Evolutionary conservation across 1,284 basidiomycete species (phyloP), one percentile per base, ranked within the genome.

Genomic region (Malassezia obtusa): DNA sequence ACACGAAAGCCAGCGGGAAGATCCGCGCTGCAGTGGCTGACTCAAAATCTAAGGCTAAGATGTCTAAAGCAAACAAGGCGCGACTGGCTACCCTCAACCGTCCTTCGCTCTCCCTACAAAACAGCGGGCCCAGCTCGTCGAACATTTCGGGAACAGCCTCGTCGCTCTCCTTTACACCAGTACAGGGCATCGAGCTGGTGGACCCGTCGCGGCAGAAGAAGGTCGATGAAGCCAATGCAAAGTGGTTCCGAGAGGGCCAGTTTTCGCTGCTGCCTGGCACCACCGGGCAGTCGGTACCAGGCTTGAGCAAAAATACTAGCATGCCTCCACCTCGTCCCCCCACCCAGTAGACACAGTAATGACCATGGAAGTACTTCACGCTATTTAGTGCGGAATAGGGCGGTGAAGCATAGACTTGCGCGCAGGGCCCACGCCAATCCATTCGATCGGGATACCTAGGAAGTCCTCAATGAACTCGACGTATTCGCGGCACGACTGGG

Each of bases 31-130:
- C 84, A 45, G 76, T 81, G 41, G 89, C 84, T 52, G 90, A 96
- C 74, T 80, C 85, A 26, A 86, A 87, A 77, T 89, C 83, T 76
- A 84, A 85, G 78, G 92, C 90, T 36, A 95, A 95, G 78, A 78
- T 99, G 76, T 92, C 89, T n/a, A 91, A 95, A 77, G 82, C 84
- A 39, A 95, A 95, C 77, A 90, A 89, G 74, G 79, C 91, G 49
- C 83, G 92, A 24, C 53, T 77, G n/a, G 67, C 72, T 4, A 62
- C 64, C 24, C 59, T 77, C 45, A 67, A 66, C 31, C 87, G 48
- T 79, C 91, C 55, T 83, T 85, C 43, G 80, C 85, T 49, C 81
- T 84, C 83, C 84, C n/a, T 57, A 40, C 36, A 52, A 14, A 39
- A 35, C 25, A 32, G 43, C 14, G 43, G 44, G 14, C 43, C 40